phyloP scores from a whole-genome alignment of 768 basidiomycete genomes.

The Leucogyrophana mollusca region DNA sequence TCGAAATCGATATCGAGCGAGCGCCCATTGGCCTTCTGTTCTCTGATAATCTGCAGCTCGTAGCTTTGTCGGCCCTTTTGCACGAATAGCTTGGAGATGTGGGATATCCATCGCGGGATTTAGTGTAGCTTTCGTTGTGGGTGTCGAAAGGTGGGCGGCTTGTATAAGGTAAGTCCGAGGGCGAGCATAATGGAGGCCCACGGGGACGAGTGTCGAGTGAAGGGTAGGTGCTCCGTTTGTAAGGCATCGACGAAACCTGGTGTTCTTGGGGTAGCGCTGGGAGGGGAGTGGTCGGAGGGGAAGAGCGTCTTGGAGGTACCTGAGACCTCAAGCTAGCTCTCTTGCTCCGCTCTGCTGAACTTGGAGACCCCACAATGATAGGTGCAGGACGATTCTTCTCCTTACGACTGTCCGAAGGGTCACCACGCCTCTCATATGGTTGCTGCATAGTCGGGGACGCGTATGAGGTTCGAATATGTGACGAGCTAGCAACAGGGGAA shows the following conservation, averaged over 20 bases:
- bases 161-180: too few relatives aligned
- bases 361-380: neutral
- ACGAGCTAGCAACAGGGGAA: slow-evolving; percentile 1
- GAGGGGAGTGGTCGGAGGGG: slow-evolving; percentile 16
- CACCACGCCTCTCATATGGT: neutral
- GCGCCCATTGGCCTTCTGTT: too few relatives aligned
- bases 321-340: neutral
- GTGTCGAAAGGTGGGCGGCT: too few relatives aligned
- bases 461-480: neutral
- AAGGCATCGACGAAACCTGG: neutral
- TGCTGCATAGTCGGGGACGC: slow-evolving; percentile 1
- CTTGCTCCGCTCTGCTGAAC: slow-evolving; percentile 11
- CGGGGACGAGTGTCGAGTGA: too few relatives aligned
- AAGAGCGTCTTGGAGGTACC: slow-evolving; percentile 12
- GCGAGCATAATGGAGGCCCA: too few relatives aligned
- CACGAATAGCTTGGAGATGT: slow-evolving; percentile 4
- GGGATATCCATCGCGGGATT: slow-evolving; percentile 2
- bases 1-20: neutral
- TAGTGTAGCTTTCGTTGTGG: too few relatives aligned
- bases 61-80: neutral
- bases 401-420: neutral
- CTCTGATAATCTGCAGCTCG: neutral
- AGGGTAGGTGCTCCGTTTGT: too few relatives aligned
- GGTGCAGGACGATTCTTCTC: neutral
- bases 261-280: slow-evolving; percentile 15